These are phyloP conservation scores for Caryocar brasiliense DNA, from an alignment of 441 rosid genomes.

Conservation along the genomic window DNA sequence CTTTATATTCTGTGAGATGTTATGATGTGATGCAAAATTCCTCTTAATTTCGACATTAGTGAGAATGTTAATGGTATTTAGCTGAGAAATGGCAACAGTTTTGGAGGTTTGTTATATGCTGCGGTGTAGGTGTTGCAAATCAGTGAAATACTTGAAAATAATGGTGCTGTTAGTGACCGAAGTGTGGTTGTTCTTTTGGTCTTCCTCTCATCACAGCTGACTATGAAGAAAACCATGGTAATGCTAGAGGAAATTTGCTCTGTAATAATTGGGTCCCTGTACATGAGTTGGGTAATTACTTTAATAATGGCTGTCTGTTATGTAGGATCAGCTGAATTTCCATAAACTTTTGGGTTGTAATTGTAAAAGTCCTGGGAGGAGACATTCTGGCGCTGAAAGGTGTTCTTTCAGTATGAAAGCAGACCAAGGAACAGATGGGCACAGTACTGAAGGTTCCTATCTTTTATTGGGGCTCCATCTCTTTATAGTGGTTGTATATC, in stretches of 20 bases:
- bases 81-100: background rate
- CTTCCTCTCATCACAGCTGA: slow-evolving; percentile 68
- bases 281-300: slow-evolving; percentile 9
- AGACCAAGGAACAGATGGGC: slow-evolving; percentile 21
- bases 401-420: slow-evolving; percentile 19
- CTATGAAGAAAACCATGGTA: slow-evolving; percentile 60
- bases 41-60: no score
- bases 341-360: slow-evolving; percentile 69
- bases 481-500: background rate
- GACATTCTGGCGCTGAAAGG: slow-evolving; percentile 25
- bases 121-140: slow-evolving; percentile 60
- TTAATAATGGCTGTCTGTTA: slow-evolving; percentile 15
- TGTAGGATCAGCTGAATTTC: slow-evolving; percentile 69
- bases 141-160: slow-evolving; percentile 81
- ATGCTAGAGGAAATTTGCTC: slow-evolving; percentile 6
- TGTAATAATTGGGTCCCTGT: slow-evolving; percentile 2
- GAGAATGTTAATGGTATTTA: no score
- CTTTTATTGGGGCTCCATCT: slow-evolving; percentile 12
- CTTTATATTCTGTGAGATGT: no score
- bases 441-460: slow-evolving; percentile 37
- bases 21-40: no score
- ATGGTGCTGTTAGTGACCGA: slow-evolving; percentile 51
- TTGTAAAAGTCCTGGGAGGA: slow-evolving; percentile 55
- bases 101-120: background rate
- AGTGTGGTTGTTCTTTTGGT: slow-evolving; percentile 68